phyloP scores from a whole-genome alignment of 257 asterid genomes.

The Ophiorrhiza pumila region DNA sequence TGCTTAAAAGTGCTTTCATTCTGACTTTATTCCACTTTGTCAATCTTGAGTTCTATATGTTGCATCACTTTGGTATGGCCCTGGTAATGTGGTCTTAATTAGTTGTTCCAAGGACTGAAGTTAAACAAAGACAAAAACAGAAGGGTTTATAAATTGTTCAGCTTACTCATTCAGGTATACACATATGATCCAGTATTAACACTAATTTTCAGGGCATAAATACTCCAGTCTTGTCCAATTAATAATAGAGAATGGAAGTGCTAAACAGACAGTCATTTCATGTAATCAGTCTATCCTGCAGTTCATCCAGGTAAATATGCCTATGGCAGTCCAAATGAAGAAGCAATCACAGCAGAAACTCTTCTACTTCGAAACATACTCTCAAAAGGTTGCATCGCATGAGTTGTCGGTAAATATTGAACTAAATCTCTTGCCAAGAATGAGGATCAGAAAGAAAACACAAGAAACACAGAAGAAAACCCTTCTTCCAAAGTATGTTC shows the following conservation, averaged over 20 bases:
- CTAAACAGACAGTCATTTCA: not conserved
- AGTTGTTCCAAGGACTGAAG: not conserved
- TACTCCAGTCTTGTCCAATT: not conserved
- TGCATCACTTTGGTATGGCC: not conserved
- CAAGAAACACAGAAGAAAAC: not conserved
- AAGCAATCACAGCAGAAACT: not conserved
- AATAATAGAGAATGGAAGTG: not conserved
- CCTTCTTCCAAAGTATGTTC: not conserved
- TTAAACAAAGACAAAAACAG: not conserved
- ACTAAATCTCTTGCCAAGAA: not conserved
- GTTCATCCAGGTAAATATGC: not conserved
- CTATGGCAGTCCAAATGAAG: not conserved
- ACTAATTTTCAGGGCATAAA: not conserved
- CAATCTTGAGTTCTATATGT: not conserved
- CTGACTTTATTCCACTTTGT: not conserved
- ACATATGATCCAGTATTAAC: not conserved
- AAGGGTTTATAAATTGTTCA: not conserved
- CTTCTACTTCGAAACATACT: not conserved
- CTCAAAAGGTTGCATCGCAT: not conserved
- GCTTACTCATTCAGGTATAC: not conserved
- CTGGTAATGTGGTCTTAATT: not conserved
- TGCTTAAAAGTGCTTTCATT: not conserved
- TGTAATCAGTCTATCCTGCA: not conserved
- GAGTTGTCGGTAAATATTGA: not conserved
- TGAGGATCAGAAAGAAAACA: not conserved